These are phyloP conservation scores for Simmondsia chinensis DNA, from an alignment of 148 eudicot genomes.

Conservation along the genomic window DNA sequence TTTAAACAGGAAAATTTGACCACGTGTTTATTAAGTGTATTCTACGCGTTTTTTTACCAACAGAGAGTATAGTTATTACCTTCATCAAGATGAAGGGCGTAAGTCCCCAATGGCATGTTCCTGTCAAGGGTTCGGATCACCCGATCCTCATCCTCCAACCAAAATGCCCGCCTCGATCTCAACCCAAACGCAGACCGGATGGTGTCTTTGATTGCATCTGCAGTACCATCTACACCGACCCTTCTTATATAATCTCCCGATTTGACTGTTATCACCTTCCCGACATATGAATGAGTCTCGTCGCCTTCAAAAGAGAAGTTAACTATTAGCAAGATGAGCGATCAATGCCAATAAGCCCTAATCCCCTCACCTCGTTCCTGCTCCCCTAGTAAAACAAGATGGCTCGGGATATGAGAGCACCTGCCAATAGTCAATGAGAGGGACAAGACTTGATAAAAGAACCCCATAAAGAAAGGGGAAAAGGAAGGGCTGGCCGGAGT, in stretches of 20 bases:
- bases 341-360: not conserved
- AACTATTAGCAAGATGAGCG: not conserved
- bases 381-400: too few relatives aligned
- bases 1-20: too few relatives aligned
- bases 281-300: slow-evolving; percentile 43
- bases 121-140: slow-evolving; percentile 66
- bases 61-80: slow-evolving; percentile 52
- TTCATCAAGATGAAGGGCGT: slow-evolving; percentile 75
- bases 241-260: slow-evolving; percentile 61
- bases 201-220: slow-evolving; percentile 77
- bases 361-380: too few relatives aligned
- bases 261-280: slow-evolving; percentile 70
- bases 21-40: too few relatives aligned
- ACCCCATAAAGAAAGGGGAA: too few relatives aligned
- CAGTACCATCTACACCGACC: slow-evolving; percentile 71
- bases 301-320: slow-evolving; percentile 32
- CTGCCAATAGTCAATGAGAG: too few relatives aligned
- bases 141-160: slow-evolving; percentile 87
- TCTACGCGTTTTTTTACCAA: too few relatives aligned
- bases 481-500: too few relatives aligned
- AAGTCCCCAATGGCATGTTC: slow-evolving; percentile 74
- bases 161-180: slow-evolving; percentile 75
- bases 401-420: too few relatives aligned
- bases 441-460: too few relatives aligned
- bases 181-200: slow-evolving; percentile 75